Conservation (phyloP, 805 yeast genomes). For the Ogataea henricii region DNA sequence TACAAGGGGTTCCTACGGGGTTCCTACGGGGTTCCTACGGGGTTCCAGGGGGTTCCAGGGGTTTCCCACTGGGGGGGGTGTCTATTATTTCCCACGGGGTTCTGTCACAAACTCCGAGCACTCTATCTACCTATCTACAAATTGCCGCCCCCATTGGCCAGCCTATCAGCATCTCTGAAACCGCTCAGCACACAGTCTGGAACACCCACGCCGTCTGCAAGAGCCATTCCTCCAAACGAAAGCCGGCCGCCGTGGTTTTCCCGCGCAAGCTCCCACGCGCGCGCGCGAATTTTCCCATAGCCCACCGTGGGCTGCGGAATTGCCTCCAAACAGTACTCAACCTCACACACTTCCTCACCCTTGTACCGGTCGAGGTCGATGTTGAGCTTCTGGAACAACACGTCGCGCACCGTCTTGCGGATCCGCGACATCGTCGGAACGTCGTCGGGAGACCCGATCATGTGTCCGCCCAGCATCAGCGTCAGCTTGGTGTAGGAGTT, state of each 20-base stretch:
- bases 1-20: neutral
- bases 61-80: too few relatives aligned
- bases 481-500: slow-evolving; percentile 69
- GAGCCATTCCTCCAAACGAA: slow-evolving; percentile 76
- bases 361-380: slow-evolving; percentile 21
- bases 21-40: neutral
- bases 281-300: slow-evolving; percentile 47
- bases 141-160: slow-evolving; percentile 2
- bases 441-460: slow-evolving; percentile 18
- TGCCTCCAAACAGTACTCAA: slow-evolving; percentile 52
- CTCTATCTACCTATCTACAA: neutral
- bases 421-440: slow-evolving; percentile 27
- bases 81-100: neutral
- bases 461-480: slow-evolving; percentile 83
- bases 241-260: slow-evolving; percentile 42
- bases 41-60: slow-evolving; percentile 1
- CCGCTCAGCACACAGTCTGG: slow-evolving; percentile 80
- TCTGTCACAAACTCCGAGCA: neutral
- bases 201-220: slow-evolving; percentile 82
- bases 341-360: slow-evolving; percentile 32
- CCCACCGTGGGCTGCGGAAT: slow-evolving; percentile 84
- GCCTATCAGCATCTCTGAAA: slow-evolving; percentile 54
- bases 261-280: slow-evolving; percentile 37
- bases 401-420: slow-evolving; percentile 25
- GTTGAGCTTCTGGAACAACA: slow-evolving; percentile 21